Evolutionary conservation across 2,329 filamentous ascomycete species (phyloP).

Genomic region (Fusarium oligoseptatum): DNA sequence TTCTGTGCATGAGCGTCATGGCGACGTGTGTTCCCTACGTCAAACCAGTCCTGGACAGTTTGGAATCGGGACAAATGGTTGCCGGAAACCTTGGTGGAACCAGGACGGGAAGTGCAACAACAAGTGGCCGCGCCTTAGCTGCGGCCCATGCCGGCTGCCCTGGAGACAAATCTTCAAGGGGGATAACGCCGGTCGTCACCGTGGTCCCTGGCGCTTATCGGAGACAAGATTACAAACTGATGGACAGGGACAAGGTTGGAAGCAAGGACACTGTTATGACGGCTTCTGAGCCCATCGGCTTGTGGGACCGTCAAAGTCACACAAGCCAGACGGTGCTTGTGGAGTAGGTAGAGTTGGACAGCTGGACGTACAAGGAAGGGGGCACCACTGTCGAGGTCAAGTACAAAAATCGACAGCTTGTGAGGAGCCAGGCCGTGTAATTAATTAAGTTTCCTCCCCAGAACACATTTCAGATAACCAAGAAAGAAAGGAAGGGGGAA

Average conservation of each 20-base stretch:
- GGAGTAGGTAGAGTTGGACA: slow-evolving; percentile 24
- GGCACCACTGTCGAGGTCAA: not conserved
- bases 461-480: no score
- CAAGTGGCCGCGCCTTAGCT: slow-evolving; percentile 3
- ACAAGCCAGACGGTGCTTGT: slow-evolving; percentile 41
- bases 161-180: not conserved
- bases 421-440: no score
- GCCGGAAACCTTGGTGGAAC: slow-evolving; percentile 29
- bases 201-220: slow-evolving; percentile 24
- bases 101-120: slow-evolving; percentile 11
- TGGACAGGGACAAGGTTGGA: slow-evolving; percentile 22
- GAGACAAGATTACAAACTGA: slow-evolving; percentile 33
- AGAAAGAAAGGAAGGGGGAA: no score
- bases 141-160: not conserved
- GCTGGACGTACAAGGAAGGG: slow-evolving; percentile 30
- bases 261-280: slow-evolving; percentile 13
- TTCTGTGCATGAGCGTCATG: slow-evolving; percentile 38
- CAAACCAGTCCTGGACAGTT: slow-evolving; percentile 39
- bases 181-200: slow-evolving; percentile 5
- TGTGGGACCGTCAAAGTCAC: slow-evolving; percentile 40
- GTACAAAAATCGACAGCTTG: no score
- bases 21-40: slow-evolving; percentile 39
- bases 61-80: slow-evolving; percentile 38
- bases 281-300: slow-evolving; percentile 10
- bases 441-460: no score